Percentiles rank a stretch among this genome's conserved stretches.
These are phyloP conservation scores for Pseudopithomyces chartarum DNA, from an alignment of 2,329 filamentous ascomycete genomes.

Conservation along the genomic window DNA sequence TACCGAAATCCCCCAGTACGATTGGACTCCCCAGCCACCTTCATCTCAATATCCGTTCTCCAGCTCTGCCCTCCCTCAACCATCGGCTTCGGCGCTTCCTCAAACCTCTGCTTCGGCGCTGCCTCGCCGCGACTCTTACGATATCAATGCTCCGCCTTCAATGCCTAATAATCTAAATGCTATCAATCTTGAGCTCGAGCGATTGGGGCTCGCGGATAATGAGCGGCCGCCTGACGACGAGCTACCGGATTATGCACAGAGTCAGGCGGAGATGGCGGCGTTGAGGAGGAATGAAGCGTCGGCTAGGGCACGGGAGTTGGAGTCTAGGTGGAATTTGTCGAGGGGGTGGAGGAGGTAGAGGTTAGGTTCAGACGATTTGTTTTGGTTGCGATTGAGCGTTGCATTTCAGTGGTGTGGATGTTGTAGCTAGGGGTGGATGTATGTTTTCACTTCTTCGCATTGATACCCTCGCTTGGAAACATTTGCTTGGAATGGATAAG, in stretches of 20 bases:
- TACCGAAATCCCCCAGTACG: constrained; percentile 16
- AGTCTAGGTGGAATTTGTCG: constrained; percentile 48
- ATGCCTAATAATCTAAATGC: constrained; percentile 28
- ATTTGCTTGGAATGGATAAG: constrained; percentile 5
- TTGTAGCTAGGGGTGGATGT: neutral
- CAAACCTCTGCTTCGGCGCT: constrained; percentile 19
- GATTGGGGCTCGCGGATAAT: constrained; percentile 37
- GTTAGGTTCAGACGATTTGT: neutral
- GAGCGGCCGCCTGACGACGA: constrained; percentile 44
- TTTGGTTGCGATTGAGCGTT: constrained; percentile 5
- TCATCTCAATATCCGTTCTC: neutral
- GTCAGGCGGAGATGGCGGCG: constrained; percentile 52
- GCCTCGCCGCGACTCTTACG: constrained; percentile 16
- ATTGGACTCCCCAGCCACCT: constrained; percentile 1
- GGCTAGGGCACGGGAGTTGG: constrained; percentile 51
- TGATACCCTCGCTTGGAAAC: constrained; percentile 21
- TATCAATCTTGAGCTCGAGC: constrained; percentile 37
- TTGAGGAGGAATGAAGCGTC: constrained; percentile 48
- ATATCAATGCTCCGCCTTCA: constrained; percentile 9
- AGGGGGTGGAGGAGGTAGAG: constrained; percentile 21
- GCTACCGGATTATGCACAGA: constrained; percentile 53
- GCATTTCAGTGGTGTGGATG: neutral
- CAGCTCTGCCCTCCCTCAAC: constrained; percentile 6
- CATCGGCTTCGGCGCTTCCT: constrained; percentile 18
- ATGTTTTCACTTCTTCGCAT: constrained; percentile 13